Conservation (phyloP, 1,284 basidiomycete genomes). For the Rhodotorula sp. region DNA sequence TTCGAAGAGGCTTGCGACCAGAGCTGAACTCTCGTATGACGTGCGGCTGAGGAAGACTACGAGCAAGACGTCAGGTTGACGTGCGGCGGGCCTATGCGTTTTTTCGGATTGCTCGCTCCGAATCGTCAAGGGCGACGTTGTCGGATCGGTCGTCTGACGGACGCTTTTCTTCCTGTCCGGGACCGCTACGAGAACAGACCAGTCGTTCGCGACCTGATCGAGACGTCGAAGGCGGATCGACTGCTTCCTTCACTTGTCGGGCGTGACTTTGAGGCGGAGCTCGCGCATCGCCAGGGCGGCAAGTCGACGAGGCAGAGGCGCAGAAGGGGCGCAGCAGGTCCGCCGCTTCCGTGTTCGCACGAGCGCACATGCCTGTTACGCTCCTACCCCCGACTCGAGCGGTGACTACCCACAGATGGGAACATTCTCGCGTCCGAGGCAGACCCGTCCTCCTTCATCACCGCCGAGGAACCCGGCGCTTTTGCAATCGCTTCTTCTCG, state of each 20-base stretch:
- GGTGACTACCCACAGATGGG: not conserved
- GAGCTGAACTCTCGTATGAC: not conserved
- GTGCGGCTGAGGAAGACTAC: not conserved
- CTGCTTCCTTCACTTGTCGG: not conserved
- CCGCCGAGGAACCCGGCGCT: conserved; percentile 24
- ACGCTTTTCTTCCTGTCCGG: not conserved
- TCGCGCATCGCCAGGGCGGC: too few relatives aligned
- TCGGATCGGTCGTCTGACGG: not conserved
- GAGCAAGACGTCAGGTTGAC: too few relatives aligned
- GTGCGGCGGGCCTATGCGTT: not conserved
- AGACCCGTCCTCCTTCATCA: not conserved
- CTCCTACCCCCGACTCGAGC: conserved; percentile 10
- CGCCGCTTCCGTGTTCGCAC: not conserved
- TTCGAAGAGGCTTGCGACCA: too few relatives aligned
- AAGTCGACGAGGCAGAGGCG: too few relatives aligned
- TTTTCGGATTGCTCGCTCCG: not conserved
- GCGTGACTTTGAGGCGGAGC: not conserved
- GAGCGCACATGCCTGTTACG: not conserved
- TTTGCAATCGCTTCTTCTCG: conserved; percentile 32
- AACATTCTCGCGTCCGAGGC: not conserved
- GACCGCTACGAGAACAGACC: conserved; percentile 7
- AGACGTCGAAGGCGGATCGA: not conserved
- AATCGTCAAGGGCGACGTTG: too few relatives aligned
- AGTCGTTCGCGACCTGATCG: conserved; percentile 5
- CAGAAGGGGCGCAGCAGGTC: too few relatives aligned